Evolutionary conservation across 1,284 basidiomycete genomes (phyloP).

Genomic region (Macrocystidia cucumis): DNA sequence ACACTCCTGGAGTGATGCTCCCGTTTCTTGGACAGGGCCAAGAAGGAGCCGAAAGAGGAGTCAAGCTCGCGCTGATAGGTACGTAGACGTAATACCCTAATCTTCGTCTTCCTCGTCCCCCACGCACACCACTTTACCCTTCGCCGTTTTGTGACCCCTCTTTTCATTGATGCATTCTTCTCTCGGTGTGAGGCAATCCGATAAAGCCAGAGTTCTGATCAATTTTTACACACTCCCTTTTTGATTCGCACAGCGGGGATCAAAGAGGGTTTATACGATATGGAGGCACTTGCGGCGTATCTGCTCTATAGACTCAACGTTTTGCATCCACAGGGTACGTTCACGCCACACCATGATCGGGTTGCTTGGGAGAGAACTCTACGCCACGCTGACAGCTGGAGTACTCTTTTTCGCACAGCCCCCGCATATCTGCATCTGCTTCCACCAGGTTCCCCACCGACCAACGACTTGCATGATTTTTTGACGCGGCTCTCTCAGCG

Average conservation of each 20-base stretch:
- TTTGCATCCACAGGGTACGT: slow-evolving; percentile 60
- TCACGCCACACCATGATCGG: no score
- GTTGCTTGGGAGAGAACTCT: no score
- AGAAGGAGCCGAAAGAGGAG: slow-evolving; percentile 81
- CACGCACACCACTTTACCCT: slow-evolving; percentile 9
- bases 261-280: slow-evolving; percentile 89
- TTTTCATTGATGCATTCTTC: slow-evolving; percentile 11
- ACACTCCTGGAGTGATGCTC: slow-evolving; percentile 96
- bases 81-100: no score
- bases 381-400: not conserved
- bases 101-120: slow-evolving; percentile 9
- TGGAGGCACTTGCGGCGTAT: slow-evolving; percentile 81
- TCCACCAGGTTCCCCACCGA: slow-evolving; percentile 44
- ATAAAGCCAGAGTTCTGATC: no score
- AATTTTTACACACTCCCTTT: no score
- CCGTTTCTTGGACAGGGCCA: slow-evolving; percentile 88
- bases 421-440: slow-evolving; percentile 67
- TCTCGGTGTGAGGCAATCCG: no score
- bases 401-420: slow-evolving; percentile 33
- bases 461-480: slow-evolving; percentile 54
- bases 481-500: slow-evolving; percentile 63
- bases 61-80: slow-evolving; percentile 94
- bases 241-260: slow-evolving; percentile 67
- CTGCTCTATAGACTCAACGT: slow-evolving; percentile 84
- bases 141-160: slow-evolving; percentile 14